Evolutionary conservation across 2,329 filamentous ascomycete species (phyloP), one percentile per base, ranked within the genome.

Genomic region (Chalaropsis thielavioides): DNA sequence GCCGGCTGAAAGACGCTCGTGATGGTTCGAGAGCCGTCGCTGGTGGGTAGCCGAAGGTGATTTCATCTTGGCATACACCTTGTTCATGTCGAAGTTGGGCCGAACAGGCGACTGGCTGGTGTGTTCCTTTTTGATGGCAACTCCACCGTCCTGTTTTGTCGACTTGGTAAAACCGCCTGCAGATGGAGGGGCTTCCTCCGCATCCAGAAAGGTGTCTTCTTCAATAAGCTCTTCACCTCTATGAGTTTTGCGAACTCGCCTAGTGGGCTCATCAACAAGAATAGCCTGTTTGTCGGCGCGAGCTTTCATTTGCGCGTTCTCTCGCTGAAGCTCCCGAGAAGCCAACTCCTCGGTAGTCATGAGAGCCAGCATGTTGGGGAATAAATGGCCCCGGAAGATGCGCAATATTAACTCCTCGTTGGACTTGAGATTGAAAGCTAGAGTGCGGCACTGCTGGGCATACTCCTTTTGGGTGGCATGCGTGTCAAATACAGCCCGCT

Each of bases 221-320:
- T 92, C 91, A 17, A 97, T 81, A 17, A 96, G 75, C 72, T 97
- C 94, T 66, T 96, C 92, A 13, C 94, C 94, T 74, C 97, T 97
- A 77, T 97, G 92, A 1, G 92, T 96, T 69, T 89, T 85, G 70
- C 91, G 83, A 65, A 96, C 86, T 2, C 91, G 85, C 3, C 92
- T 90, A 61, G 83, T 81, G 19, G 88, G 84, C 22, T 89, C 83
- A 15, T 90, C 83, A 67, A 92, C 85, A 41, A 95, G 81, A 59
- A 94, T 92, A 58, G 92, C 89, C 73, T 92, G 89, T 71, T 91
- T 89, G 72, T 94, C 89, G 0, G 85, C 84, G 67, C 84, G 82
- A 62, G 89, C 88, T 73, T 88, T 88, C 80, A 92, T 85, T 70
- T 86, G 84, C 17, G 88, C 88, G 27, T 84, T 87, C 72, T 90